Conservation (phyloP, 352 stramenopile species). For the Pythium pyrilobum region DNA sequence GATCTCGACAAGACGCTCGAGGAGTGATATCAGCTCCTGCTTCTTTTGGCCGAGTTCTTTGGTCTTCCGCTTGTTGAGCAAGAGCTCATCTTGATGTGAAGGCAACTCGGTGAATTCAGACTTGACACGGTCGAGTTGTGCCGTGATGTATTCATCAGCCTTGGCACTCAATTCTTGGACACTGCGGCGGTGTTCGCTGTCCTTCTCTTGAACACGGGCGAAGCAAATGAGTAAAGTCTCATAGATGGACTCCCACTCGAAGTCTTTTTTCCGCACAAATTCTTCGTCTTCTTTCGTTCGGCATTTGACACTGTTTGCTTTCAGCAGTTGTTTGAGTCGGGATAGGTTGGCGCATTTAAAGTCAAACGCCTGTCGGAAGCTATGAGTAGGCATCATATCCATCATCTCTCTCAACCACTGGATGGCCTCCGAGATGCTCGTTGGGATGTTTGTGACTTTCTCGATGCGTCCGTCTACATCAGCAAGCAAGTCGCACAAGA, state of each 20-base stretch:
- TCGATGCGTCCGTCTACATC: conserved; percentile 55
- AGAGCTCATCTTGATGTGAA: conserved; percentile 17
- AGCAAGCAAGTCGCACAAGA: conserved; percentile 36
- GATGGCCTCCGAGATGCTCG: conserved; percentile 37
- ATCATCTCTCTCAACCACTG: conserved; percentile 44
- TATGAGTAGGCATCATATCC: conserved; percentile 47
- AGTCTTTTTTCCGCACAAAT: conserved; percentile 37
- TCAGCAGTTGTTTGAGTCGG: conserved; percentile 36
- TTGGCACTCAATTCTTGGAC: conserved; percentile 43
- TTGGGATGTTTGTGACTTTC: conserved; percentile 54
- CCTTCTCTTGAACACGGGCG: conserved; percentile 45
- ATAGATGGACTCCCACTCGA: conserved; percentile 57
- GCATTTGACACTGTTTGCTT: conserved; percentile 15
- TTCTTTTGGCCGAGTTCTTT: conserved; percentile 16
- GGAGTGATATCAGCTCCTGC: conserved; percentile 25
- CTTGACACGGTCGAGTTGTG: conserved; percentile 32
- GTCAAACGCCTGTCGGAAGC: conserved; percentile 47
- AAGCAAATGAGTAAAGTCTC: conserved; percentile 62
- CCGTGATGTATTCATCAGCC: conserved; percentile 34
- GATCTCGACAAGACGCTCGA: conserved; percentile 48
- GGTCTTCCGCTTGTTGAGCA: conserved; percentile 3
- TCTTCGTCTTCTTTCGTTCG: conserved; percentile 1
- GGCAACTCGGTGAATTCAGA: conserved; percentile 34
- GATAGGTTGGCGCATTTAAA: conserved; percentile 45
- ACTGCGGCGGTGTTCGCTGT: conserved; percentile 57